Percentiles rank a stretch among this genome's conserved stretches.
Evolutionary conservation across 352 stramenopile genomes (phyloP).

Genomic region (Hyaloperonospora brassicae): DNA sequence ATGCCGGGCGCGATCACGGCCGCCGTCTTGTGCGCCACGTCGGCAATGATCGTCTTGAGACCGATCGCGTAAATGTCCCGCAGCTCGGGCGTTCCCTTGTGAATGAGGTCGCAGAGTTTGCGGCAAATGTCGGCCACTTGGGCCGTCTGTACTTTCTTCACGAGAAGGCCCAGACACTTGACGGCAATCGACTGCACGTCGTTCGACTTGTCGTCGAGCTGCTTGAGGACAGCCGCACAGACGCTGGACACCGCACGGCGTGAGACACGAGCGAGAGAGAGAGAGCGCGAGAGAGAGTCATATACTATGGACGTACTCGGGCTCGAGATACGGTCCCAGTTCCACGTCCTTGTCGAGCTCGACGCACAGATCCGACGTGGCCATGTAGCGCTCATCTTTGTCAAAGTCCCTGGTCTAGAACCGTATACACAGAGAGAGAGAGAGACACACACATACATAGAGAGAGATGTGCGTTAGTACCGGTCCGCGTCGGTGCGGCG

Average conservation of each 20-base stretch:
- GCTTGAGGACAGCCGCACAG: constrained; percentile 91
- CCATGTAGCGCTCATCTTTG: constrained; percentile 99
- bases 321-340: constrained; percentile 72
- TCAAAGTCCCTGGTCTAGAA: constrained; percentile 82
- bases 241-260: constrained; percentile 51
- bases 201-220: constrained; percentile 98
- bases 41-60: constrained; percentile 93
- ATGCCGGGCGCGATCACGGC: constrained; percentile 70
- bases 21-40: constrained; percentile 90
- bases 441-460: not conserved
- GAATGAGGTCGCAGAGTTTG: constrained; percentile 94
- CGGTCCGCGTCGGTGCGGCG: not conserved
- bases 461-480: constrained; percentile 3
- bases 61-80: constrained; percentile 99
- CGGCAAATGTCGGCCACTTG: constrained; percentile 96
- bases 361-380: constrained; percentile 95
- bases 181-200: constrained; percentile 95
- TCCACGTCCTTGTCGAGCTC: constrained; percentile 92
- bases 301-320: constrained; percentile 46
- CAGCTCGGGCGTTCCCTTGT: constrained; percentile 94
- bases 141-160: constrained; percentile 93
- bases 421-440: not conserved
- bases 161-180: constrained; percentile 91
- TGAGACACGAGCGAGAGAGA: not conserved
- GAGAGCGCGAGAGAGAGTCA: too few species aligned